These are phyloP conservation scores for Diplogelasinospora grovesii DNA, from an alignment of 495 filamentous ascomycete genomes.

Conservation along the genomic window DNA sequence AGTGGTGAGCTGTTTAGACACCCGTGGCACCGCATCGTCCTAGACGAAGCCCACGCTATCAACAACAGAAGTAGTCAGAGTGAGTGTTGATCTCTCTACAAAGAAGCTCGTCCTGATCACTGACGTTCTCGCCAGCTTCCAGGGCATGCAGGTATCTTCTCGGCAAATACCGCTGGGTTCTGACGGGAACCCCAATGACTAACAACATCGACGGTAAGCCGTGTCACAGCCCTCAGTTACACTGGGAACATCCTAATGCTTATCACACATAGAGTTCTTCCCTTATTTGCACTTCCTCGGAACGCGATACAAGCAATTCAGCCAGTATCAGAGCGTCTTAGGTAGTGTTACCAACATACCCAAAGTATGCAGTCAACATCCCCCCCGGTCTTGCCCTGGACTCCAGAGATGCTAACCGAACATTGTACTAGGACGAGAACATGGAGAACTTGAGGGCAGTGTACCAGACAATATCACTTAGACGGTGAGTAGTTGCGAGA, in stretches of 20 bases:
- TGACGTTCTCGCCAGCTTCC: constrained; percentile 29
- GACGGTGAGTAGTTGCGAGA: constrained; percentile 1
- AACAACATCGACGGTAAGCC: constrained; percentile 34
- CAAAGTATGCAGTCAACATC: too few species aligned
- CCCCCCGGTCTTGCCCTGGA: too few species aligned
- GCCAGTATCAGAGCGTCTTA: too few species aligned
- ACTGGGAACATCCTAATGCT: too few species aligned
- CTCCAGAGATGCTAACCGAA: too few species aligned
- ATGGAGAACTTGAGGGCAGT: not conserved
- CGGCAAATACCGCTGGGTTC: constrained; percentile 50
- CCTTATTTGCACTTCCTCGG: too few species aligned
- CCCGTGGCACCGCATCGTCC: constrained; percentile 48
- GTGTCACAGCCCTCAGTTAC: not conserved
- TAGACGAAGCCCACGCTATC: constrained; percentile 59
- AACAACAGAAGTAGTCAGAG: constrained; percentile 44
- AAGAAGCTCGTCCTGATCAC: not conserved
- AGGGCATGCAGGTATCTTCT: constrained; percentile 48
- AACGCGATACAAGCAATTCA: too few species aligned
- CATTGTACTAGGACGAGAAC: too few species aligned
- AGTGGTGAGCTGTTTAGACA: constrained; percentile 37
- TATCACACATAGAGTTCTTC: too few species aligned
- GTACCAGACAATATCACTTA: constrained; percentile 2
- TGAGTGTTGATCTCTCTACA: not conserved
- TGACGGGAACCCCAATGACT: constrained; percentile 57
- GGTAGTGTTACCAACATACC: too few species aligned